A percentile compares a stretch with the other conserved stretches of the same genome.
phyloP scores from a whole-genome alignment of 2,329 filamentous ascomycete genomes.

The Colletotrichum echinochloae region DNA sequence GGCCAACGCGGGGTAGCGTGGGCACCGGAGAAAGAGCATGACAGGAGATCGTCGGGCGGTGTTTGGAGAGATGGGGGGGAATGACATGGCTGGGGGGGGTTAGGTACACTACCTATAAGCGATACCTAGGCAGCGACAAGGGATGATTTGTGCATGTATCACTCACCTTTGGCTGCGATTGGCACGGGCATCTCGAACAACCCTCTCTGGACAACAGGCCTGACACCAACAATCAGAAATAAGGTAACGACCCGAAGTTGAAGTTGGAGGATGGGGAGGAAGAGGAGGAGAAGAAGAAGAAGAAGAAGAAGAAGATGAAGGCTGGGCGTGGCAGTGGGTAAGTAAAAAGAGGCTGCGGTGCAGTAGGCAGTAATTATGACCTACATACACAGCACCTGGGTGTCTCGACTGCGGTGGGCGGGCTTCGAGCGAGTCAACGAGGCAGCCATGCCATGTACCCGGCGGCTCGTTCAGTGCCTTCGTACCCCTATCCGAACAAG shows the following conservation, averaged over 20 bases:
- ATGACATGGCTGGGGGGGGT: slow-evolving; percentile 8
- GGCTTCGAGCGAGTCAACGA: not conserved
- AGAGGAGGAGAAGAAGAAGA: not conserved
- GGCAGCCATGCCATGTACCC: not conserved
- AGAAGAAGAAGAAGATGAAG: not conserved
- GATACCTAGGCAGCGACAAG: slow-evolving; percentile 28
- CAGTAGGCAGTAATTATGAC: not conserved
- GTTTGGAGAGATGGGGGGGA: slow-evolving; percentile 19
- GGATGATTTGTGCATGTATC: slow-evolving; percentile 12
- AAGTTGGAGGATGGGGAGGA: not conserved
- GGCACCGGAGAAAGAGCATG: not conserved
- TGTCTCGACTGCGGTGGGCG: not conserved
- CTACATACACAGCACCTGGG: slow-evolving; percentile 9
- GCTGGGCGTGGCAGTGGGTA: slow-evolving; percentile 6
- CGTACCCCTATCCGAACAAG: slow-evolving; percentile 6
- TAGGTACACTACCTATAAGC: slow-evolving; percentile 26
- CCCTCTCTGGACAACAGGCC: slow-evolving; percentile 29
- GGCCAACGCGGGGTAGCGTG: slow-evolving; percentile 35
- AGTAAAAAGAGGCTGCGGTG: not conserved
- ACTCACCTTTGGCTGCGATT: slow-evolving; percentile 41
- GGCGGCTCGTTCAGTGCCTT: not conserved
- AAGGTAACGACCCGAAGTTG: slow-evolving; percentile 16
- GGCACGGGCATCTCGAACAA: slow-evolving; percentile 37
- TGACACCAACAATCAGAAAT: not conserved
- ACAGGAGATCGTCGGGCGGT: slow-evolving; percentile 37